Conservation (phyloP, 2,329 filamentous ascomycete species). For the Rhinocladiella similis region DNA sequence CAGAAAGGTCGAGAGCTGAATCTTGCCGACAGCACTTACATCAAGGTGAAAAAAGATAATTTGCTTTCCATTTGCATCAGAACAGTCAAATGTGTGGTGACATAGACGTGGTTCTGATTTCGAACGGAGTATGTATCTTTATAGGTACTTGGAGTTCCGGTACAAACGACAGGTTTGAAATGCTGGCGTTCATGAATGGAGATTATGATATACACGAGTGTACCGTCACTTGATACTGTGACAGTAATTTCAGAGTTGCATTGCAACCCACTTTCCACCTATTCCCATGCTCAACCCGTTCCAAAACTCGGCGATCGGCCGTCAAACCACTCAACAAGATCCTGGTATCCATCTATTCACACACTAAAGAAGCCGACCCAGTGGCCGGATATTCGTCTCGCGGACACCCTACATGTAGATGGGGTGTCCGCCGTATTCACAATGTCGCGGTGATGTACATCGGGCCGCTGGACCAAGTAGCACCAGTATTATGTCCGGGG, state of each 20-base stretch:
- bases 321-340: background rate
- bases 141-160: too few relatives aligned
- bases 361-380: background rate
- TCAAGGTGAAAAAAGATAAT: too few relatives aligned
- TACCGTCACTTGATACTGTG: background rate
- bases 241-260: background rate
- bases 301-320: background rate
- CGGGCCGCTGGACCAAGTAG: background rate
- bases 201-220: conserved; percentile 1
- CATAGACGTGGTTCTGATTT: too few relatives aligned
- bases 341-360: background rate
- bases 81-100: too few relatives aligned
- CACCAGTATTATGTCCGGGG: background rate
- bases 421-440: too few relatives aligned
- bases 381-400: background rate
- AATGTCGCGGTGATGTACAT: background rate
- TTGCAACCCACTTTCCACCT: background rate
- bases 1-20: background rate
- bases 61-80: too few relatives aligned
- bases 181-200: background rate
- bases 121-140: too few relatives aligned
- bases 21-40: too few relatives aligned
- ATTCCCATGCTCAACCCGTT: background rate
- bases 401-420: background rate
- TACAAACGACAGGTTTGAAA: background rate